A percentile compares a stretch with the other conserved stretches of the same genome.
These are phyloP conservation scores for Aspergillus chevalieri DNA, from an alignment of 2,329 filamentous ascomycete genomes.

Conservation along the genomic window DNA sequence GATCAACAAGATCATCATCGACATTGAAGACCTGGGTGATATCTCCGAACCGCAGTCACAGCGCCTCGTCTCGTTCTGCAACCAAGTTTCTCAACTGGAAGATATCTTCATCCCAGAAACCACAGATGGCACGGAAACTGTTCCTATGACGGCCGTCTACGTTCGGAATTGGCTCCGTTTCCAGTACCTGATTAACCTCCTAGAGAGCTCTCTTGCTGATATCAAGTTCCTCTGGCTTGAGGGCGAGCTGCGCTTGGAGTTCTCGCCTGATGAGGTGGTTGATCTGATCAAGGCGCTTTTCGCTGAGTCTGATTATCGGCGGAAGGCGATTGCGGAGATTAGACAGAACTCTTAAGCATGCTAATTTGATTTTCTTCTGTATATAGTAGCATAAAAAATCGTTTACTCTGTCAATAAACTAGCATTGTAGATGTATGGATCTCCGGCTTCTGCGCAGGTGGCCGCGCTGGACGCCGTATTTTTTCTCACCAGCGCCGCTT, in stretches of 20 bases:
- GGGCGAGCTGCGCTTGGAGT: constrained; percentile 58
- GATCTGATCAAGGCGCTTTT: constrained; percentile 60
- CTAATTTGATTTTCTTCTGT: not conserved
- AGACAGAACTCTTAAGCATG: constrained; percentile 19
- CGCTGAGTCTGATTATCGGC: constrained; percentile 55
- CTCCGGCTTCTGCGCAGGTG: constrained; percentile 34
- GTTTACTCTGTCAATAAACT: too few species aligned
- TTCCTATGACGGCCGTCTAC: constrained; percentile 56
- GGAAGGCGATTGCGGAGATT: constrained; percentile 55
- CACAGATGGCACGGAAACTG: constrained; percentile 25
- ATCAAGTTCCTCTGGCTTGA: constrained; percentile 62
- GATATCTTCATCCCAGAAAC: constrained; percentile 50
- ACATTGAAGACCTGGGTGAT: constrained; percentile 58
- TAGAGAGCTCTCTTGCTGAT: constrained; percentile 58
- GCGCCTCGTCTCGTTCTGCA: constrained; percentile 53
- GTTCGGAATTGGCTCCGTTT: constrained; percentile 60
- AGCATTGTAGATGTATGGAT: constrained; percentile 7
- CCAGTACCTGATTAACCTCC: constrained; percentile 57
- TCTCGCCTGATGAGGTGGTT: constrained; percentile 55
- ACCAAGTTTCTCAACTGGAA: constrained; percentile 49
- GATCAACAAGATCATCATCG: constrained; percentile 54
- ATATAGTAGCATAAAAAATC: not conserved
- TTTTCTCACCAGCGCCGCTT: constrained; percentile 29
- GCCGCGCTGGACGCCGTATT: constrained; percentile 38
- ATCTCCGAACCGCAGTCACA: constrained; percentile 59